Percentiles rank a stretch among this genome's conserved stretches.
These are phyloP conservation scores for Pistacia vera DNA, from an alignment of 345 rosid genomes.

Conservation along the genomic window DNA sequence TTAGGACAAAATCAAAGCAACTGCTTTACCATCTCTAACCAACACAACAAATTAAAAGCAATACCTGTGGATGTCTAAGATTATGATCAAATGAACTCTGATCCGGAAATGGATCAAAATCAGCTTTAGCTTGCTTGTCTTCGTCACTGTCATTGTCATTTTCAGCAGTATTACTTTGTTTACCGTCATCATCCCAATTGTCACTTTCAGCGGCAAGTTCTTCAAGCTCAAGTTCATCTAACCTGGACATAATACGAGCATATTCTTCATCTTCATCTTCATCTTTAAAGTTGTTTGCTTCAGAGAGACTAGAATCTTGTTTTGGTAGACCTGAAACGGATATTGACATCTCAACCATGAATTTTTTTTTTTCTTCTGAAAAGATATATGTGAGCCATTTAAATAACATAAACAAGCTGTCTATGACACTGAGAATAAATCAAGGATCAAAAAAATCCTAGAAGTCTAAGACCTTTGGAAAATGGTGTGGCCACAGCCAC, in stretches of 20 bases:
- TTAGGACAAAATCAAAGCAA: not conserved
- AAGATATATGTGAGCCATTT: not conserved
- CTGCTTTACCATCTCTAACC: conserved; percentile 7
- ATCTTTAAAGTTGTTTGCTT: conserved; percentile 34
- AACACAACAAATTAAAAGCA: conserved; percentile 17
- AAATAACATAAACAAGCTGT: not conserved
- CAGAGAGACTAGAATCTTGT: conserved; percentile 27
- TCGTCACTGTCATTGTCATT: conserved; percentile 21
- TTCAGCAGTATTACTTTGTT: conserved; percentile 20
- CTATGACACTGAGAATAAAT: not conserved
- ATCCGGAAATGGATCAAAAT: conserved; percentile 19
- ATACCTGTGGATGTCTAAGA: conserved; percentile 43
- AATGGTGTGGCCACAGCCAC: too few species aligned
- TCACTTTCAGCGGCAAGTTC: conserved; percentile 64
- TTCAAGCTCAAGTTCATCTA: conserved; percentile 92
- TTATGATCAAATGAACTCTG: conserved; percentile 22
- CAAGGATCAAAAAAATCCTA: not conserved
- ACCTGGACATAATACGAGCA: conserved; percentile 67
- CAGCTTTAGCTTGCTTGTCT: conserved; percentile 23
- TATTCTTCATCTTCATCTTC: conserved; percentile 64
- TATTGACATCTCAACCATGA: conserved; percentile 2
- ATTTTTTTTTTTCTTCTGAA: not conserved
- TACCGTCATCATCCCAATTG: conserved; percentile 25
- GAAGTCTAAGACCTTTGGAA: too few species aligned
- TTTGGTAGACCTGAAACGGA: conserved; percentile 26